These are phyloP conservation scores for Malassezia sympodialis DNA, from an alignment of 1,284 basidiomycete genomes.

Conservation along the genomic window DNA sequence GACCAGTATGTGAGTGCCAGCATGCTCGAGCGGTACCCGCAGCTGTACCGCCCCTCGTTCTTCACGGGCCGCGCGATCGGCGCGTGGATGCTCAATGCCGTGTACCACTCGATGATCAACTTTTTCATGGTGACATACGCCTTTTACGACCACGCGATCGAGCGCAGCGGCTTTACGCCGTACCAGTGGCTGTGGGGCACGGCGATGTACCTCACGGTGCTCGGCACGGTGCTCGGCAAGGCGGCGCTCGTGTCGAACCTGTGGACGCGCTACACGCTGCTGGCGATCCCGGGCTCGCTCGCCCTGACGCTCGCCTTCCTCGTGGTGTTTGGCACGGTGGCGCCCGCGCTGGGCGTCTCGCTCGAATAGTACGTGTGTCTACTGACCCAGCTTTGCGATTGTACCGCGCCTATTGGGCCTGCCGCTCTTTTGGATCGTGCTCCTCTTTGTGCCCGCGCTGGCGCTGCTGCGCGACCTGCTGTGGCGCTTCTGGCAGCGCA, in stretches of 20 bases:
- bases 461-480: slow-evolving; percentile 69
- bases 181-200: slow-evolving; percentile 99
- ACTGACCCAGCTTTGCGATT: slow-evolving; percentile 54
- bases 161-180: slow-evolving; percentile 66
- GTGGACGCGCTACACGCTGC: slow-evolving; percentile 99
- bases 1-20: slow-evolving; percentile 95
- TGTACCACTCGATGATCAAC: slow-evolving; percentile 65
- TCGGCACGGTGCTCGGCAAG: slow-evolving; percentile 91
- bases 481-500: slow-evolving; percentile 54
- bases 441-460: slow-evolving; percentile 75
- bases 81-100: slow-evolving; percentile 86
- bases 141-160: slow-evolving; percentile 69
- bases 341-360: slow-evolving; percentile 75
- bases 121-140: slow-evolving; percentile 79
- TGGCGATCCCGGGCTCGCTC: slow-evolving; percentile 77
- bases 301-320: slow-evolving; percentile 86
- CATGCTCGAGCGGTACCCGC: slow-evolving; percentile 92
- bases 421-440: slow-evolving; percentile 75
- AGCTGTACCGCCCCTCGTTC: slow-evolving; percentile 60
- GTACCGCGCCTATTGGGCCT: slow-evolving; percentile 79
- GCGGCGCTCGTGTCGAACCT: slow-evolving; percentile 92
- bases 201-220: slow-evolving; percentile 77
- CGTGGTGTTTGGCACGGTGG: slow-evolving; percentile 77
- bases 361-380: slow-evolving; percentile 54
- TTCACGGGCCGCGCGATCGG: slow-evolving; percentile 56